Percentiles rank a stretch among this genome's conserved stretches.
These are phyloP conservation scores for Neostapfia colusana DNA, from an alignment of 176 grass and related monocot genomes.

Conservation along the genomic window DNA sequence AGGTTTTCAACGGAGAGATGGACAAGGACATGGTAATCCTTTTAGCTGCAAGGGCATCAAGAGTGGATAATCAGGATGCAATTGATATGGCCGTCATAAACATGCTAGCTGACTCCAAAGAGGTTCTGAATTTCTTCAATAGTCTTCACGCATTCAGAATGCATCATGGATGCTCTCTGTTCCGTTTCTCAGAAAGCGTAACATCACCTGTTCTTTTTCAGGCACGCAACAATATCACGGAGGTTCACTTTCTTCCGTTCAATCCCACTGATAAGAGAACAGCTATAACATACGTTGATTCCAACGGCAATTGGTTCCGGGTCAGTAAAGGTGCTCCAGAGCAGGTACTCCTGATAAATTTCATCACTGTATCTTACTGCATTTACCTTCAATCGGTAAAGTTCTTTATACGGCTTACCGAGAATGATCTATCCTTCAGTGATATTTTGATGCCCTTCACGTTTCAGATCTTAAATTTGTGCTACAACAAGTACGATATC, in stretches of 20 bases:
- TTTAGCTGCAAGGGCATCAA: constrained; percentile 73
- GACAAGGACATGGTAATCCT: constrained; percentile 68
- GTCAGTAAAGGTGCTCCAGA: constrained; percentile 93
- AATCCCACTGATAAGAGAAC: constrained; percentile 85
- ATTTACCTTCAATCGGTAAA: not conserved
- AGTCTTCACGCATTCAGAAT: not conserved
- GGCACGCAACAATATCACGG: constrained; percentile 77
- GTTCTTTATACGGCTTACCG: not conserved
- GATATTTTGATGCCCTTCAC: not conserved
- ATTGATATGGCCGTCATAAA: constrained; percentile 82
- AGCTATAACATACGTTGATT: constrained; percentile 78
- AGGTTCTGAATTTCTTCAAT: constrained; percentile 42
- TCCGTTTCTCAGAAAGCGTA: not conserved
- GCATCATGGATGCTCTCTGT: constrained; percentile 5
- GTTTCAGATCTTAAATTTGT: constrained; percentile 72
- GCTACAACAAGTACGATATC: constrained; percentile 54
- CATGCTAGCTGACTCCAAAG: constrained; percentile 78
- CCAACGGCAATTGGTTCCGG: constrained; percentile 65
- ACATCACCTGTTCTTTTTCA: constrained; percentile 8
- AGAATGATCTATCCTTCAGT: not conserved
- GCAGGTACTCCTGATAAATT: constrained; percentile 49
- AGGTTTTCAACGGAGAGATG: constrained; percentile 72
- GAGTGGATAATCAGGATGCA: constrained; percentile 85
- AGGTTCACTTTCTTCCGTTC: constrained; percentile 86
- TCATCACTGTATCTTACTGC: constrained; percentile 2